Evolutionary conservation across 495 filamentous ascomycete genomes (phyloP), one percentile per base, ranked within the genome.

Genomic region (Neohortaea acidophila): DNA sequence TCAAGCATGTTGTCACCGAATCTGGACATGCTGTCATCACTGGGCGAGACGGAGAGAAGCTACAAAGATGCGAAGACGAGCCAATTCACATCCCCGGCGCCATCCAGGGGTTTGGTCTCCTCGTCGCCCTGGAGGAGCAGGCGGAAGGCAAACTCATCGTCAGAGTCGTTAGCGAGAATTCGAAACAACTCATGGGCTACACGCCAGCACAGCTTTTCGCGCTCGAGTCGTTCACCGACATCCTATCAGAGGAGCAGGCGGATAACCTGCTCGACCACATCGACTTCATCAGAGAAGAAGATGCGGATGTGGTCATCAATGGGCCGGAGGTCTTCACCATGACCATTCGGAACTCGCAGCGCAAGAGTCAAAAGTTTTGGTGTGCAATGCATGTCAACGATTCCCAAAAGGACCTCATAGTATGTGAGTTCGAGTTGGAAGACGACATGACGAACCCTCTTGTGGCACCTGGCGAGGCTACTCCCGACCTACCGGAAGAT

Each of bases 381-480:
- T 92, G 84, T 57, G 85, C 84, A 21, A 75, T 89, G 39, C 86
- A 94, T 54, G 66, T 77, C 33, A 77, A 72, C 40, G 62, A 70
- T 11, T 58, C 61, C 0, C 72, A 81, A 41, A 67, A 68, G 2
- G 72, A 84, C 33, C 48, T 86, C 21, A 64, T 91, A 14, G 81
- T 96, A 24, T 93, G 84, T 63, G 87, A 96, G 50, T 86, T 96
- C 43, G 87, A 96, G 53, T 56, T 84, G 13, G 83, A 94, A 55
- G 77, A 94, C 38, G 87, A 96, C 51, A 61, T 61, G 0, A 43
- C 67, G 0, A 73, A 81, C 49, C 87, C 87, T 0, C 59, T 91
- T 14, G 67, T 70, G 3, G 65, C 74, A 0, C 58, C 61, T 1
- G 72, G 60, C 2, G 72, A 77, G 32, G 47, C 57, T 0, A 68